Evolutionary conservation across 2,329 filamentous ascomycete genomes (phyloP).

Genomic region (Pseudocercospora cruenta): DNA sequence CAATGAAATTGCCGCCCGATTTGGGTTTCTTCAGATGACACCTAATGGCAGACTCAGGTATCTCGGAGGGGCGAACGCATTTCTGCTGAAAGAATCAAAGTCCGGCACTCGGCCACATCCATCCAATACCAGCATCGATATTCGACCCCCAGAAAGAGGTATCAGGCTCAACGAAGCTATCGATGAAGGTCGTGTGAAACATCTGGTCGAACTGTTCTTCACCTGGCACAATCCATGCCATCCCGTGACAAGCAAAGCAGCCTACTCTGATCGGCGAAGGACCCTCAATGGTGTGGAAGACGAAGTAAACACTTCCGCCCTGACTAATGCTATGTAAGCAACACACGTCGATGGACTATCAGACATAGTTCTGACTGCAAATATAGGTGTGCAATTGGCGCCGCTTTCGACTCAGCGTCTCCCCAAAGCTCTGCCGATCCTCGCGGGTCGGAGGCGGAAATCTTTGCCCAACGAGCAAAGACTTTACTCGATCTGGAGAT

Average conservation of each 20-base stretch:
- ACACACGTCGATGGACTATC: too few relatives aligned
- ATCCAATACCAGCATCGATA: too few relatives aligned
- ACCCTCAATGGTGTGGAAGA: not conserved
- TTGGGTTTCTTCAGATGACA: slow-evolving; percentile 49
- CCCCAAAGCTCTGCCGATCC: slow-evolving; percentile 41
- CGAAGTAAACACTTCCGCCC: not conserved
- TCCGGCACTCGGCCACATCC: too few relatives aligned
- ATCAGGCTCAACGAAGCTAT: not conserved
- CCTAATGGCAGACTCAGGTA: slow-evolving; percentile 50
- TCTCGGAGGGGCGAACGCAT: slow-evolving; percentile 39
- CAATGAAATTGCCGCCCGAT: slow-evolving; percentile 48
- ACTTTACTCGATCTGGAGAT: slow-evolving; percentile 52
- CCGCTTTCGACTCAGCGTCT: slow-evolving; percentile 41
- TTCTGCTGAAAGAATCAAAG: not conserved
- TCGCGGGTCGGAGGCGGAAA: slow-evolving; percentile 43
- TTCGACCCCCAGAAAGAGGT: not conserved
- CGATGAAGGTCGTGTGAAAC: slow-evolving; percentile 20
- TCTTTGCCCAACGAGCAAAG: slow-evolving; percentile 51
- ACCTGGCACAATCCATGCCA: slow-evolving; percentile 54
- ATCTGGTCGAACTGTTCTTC: slow-evolving; percentile 52
- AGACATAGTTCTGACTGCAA: not conserved
- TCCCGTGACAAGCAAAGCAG: slow-evolving; percentile 46
- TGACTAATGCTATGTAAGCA: slow-evolving; percentile 1
- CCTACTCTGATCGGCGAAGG: not conserved
- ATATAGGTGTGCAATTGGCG: slow-evolving; percentile 37